phyloP scores from a whole-genome alignment of 306 rosid genomes.

The Hippophae rhamnoides region DNA sequence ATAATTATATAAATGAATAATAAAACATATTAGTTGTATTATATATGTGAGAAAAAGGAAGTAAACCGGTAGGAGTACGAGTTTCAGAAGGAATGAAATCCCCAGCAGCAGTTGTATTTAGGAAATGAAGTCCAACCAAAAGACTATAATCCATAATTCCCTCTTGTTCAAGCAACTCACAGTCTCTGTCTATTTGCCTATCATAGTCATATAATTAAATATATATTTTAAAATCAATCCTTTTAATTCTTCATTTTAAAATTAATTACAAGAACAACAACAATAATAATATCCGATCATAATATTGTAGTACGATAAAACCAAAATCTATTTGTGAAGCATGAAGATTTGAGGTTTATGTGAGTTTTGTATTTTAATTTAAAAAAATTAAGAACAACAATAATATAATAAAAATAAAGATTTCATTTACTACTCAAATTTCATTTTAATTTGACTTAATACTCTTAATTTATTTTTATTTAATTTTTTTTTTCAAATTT shows the following conservation, averaged over 20 bases:
- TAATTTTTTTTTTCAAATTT: too few species aligned
- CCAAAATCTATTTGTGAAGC: neutral
- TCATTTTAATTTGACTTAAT: too few species aligned
- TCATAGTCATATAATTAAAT: neutral
- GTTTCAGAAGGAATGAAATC: slow-evolving; percentile 46
- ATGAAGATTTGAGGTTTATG: neutral
- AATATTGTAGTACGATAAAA: too few species aligned
- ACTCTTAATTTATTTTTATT: too few species aligned
- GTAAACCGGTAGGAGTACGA: slow-evolving; percentile 40
- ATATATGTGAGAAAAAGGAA: slow-evolving; percentile 4
- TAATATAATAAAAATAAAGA: too few species aligned
- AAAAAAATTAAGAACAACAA: too few species aligned
- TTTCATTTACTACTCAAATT: too few species aligned
- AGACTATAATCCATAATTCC: slow-evolving; percentile 93
- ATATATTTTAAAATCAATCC: too few species aligned
- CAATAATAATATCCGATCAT: too few species aligned
- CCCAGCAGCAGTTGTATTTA: slow-evolving; percentile 56
- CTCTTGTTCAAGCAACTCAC: slow-evolving; percentile 86
- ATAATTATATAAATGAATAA: neutral
- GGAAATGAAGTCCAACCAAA: slow-evolving; percentile 78
- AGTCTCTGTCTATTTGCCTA: slow-evolving; percentile 83
- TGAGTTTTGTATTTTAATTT: too few species aligned
- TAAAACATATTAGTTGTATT: neutral
- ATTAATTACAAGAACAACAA: too few species aligned
- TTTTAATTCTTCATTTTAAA: too few species aligned